These are phyloP conservation scores for Ophiorrhiza pumila DNA, from an alignment of 257 asterid species.

Conservation along the genomic window DNA sequence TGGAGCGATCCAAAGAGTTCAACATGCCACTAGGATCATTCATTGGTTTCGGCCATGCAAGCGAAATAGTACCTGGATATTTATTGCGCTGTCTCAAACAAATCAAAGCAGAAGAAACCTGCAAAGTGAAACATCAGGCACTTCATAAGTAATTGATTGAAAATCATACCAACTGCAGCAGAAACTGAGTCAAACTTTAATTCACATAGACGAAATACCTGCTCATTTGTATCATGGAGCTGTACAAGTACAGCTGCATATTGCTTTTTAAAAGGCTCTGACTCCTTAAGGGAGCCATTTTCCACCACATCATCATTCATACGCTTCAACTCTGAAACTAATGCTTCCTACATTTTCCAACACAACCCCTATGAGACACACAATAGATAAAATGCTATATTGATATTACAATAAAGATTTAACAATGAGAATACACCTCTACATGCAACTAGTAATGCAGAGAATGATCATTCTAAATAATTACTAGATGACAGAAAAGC, in stretches of 20 bases:
- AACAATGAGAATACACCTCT: not conserved
- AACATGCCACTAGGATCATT: slow-evolving; percentile 37
- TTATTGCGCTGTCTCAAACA: slow-evolving; percentile 73
- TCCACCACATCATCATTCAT: slow-evolving; percentile 71
- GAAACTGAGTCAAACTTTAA: slow-evolving; percentile 6
- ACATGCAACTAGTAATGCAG: not conserved
- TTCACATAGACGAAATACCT: slow-evolving; percentile 41
- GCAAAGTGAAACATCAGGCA: slow-evolving; percentile 23
- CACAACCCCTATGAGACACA: slow-evolving; percentile 28
- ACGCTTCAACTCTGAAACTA: slow-evolving; percentile 70
- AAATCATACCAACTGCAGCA: not conserved
- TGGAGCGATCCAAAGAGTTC: slow-evolving; percentile 42
- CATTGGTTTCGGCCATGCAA: slow-evolving; percentile 43
- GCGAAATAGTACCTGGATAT: slow-evolving; percentile 53
- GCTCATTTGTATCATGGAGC: slow-evolving; percentile 69
- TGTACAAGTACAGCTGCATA: slow-evolving; percentile 75
- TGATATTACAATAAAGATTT: not conserved
- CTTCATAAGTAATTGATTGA: not conserved
- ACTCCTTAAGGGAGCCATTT: slow-evolving; percentile 61
- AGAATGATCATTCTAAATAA: not conserved
- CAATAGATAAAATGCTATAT: not conserved
- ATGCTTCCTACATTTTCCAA: slow-evolving; percentile 61
- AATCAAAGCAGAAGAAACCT: slow-evolving; percentile 68
- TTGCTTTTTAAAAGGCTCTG: slow-evolving; percentile 73
- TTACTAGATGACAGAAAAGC: not conserved